These are phyloP conservation scores for Pseudonectria buxi DNA, from an alignment of 2,329 filamentous ascomycete species.

Conservation along the genomic window DNA sequence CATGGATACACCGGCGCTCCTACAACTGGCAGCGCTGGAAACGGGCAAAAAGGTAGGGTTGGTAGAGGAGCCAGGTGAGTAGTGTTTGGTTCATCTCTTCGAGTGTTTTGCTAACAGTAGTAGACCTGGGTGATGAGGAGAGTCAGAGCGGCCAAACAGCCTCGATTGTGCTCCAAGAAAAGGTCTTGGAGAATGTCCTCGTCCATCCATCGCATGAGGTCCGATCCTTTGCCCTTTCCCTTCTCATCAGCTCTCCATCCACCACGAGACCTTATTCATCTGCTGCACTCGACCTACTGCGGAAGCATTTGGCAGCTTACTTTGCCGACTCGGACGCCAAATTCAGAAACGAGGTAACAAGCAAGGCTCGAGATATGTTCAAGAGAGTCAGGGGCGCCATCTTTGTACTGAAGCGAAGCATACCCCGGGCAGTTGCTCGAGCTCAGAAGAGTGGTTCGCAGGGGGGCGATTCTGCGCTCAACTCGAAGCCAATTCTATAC, in stretches of 20 bases:
- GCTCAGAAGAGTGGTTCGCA: conserved; percentile 23
- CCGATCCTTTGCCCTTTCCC: conserved; percentile 71
- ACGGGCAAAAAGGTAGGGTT: conserved; percentile 64
- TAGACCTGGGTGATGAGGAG: conserved; percentile 22
- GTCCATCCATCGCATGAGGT: conserved; percentile 55
- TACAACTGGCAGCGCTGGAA: conserved; percentile 62
- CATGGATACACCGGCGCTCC: conserved; percentile 46
- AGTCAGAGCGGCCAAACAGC: conserved; percentile 11
- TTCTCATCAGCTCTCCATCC: conserved; percentile 69
- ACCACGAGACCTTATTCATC: conserved; percentile 66
- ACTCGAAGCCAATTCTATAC: conserved; percentile 28
- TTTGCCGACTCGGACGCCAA: conserved; percentile 83
- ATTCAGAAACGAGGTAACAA: conserved; percentile 73
- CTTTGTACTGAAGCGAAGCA: conserved; percentile 43
- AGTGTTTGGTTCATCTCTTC: background rate
- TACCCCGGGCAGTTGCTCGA: conserved; percentile 30
- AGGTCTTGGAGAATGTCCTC: conserved; percentile 46
- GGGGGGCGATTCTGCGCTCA: conserved; percentile 1
- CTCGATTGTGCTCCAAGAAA: conserved; percentile 31
- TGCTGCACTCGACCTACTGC: conserved; percentile 55
- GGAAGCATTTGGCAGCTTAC: conserved; percentile 59
- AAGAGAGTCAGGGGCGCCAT: conserved; percentile 66
- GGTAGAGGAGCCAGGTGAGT: conserved; percentile 58
- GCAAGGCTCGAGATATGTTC: conserved; percentile 68
- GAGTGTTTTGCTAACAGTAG: conserved; percentile 10